These are phyloP conservation scores for Apostasia ramifera DNA, from an alignment of 106 monocot genomes.

Conservation along the genomic window DNA sequence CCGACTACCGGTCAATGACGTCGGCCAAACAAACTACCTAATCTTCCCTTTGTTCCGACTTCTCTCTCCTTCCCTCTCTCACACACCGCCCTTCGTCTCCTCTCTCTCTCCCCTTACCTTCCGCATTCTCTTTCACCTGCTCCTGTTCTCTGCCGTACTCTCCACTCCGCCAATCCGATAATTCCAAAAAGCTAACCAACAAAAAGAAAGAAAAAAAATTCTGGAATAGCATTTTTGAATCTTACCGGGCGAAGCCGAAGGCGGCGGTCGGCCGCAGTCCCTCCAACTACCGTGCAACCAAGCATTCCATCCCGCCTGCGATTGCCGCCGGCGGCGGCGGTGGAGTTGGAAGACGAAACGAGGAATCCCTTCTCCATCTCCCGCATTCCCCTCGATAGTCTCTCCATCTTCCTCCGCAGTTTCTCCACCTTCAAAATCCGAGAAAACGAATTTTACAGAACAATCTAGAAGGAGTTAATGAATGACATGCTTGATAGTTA, in stretches of 20 bases:
- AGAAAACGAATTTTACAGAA: not conserved
- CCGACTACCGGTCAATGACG: not conserved
- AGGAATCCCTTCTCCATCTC: conserved; percentile 34
- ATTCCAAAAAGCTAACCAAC: too few species aligned
- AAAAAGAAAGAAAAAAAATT: not conserved
- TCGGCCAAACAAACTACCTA: not conserved
- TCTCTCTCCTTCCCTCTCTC: too few species aligned
- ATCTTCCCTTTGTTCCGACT: not conserved
- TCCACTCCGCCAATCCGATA: not conserved
- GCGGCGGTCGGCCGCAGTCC: not conserved
- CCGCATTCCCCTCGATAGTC: conserved; percentile 58
- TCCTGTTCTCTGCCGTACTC: not conserved
- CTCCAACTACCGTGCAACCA: not conserved
- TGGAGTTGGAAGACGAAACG: conserved; percentile 7
- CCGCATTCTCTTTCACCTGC: not conserved
- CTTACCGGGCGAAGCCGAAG: not conserved
- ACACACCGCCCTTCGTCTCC: not conserved
- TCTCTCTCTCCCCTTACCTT: too few species aligned
- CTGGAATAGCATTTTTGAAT: not conserved
- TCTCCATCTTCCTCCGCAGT: conserved; percentile 74
- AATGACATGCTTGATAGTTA: not conserved
- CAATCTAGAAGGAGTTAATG: not conserved
- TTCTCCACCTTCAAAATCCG: conserved; percentile 46
- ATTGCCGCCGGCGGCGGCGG: not conserved
- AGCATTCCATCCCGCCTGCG: not conserved